Percentiles rank a stretch among this genome's conserved stretches.
Evolutionary conservation across 2,329 filamentous ascomycete species (phyloP).

Genomic region (Emmonsia crescens): DNA sequence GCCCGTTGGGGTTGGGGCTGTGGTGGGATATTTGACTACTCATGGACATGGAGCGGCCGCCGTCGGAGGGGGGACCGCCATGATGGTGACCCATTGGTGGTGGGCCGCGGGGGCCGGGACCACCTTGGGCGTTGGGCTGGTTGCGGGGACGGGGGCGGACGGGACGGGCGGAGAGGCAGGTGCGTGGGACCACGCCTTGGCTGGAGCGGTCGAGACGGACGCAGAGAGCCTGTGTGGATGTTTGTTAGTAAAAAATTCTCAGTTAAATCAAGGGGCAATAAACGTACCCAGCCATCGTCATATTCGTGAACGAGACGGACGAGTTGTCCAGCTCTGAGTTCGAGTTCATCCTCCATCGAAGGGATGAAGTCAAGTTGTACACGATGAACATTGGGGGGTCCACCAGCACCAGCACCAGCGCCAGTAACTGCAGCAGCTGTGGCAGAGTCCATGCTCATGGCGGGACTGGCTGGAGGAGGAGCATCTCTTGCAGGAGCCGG

Average conservation of each 20-base stretch:
- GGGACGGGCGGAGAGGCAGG: slow-evolving; percentile 82
- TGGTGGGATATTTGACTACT: slow-evolving; percentile 15
- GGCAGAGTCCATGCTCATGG: slow-evolving; percentile 21
- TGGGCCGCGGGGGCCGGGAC: slow-evolving; percentile 23
- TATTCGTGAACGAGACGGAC: slow-evolving; percentile 90
- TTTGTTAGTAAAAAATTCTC: background rate
- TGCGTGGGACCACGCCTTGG: slow-evolving; percentile 88
- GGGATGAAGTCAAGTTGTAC: slow-evolving; percentile 92
- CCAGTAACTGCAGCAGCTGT: slow-evolving; percentile 48
- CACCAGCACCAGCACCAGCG: slow-evolving; percentile 43
- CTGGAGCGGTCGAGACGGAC: slow-evolving; percentile 79
- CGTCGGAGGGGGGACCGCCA: slow-evolving; percentile 18
- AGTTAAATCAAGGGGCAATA: background rate
- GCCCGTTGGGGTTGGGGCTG: slow-evolving; percentile 4
- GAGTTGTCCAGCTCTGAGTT: slow-evolving; percentile 67
- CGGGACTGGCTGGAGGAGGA: slow-evolving; percentile 17
- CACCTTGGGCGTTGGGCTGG: slow-evolving; percentile 24
- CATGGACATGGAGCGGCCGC: slow-evolving; percentile 21
- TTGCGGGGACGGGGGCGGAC: slow-evolving; percentile 65
- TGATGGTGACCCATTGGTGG: slow-evolving; percentile 4
- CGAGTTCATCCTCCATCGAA: slow-evolving; percentile 84
- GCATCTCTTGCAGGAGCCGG: slow-evolving; percentile 7
- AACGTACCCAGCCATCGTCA: slow-evolving; percentile 91
- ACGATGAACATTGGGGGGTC: slow-evolving; percentile 65
- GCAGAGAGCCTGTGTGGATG: slow-evolving; percentile 62